Conservation (phyloP, 169 alveolate species). For the Eimeria falciformis region DNA sequence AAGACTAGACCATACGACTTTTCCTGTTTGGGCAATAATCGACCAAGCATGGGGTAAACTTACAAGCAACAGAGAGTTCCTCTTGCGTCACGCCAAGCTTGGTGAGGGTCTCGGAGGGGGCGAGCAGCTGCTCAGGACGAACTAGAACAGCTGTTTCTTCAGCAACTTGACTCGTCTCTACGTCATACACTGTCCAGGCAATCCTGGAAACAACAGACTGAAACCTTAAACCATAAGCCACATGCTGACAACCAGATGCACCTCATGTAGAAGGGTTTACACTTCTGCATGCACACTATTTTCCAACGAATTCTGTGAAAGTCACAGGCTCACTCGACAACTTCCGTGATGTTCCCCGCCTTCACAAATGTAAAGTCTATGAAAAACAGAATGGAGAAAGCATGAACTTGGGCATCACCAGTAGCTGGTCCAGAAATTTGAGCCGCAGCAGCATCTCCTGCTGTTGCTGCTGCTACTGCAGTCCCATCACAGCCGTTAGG, state of each 20-base stretch:
- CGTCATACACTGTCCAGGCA: constrained; percentile 52
- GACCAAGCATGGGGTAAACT: background rate
- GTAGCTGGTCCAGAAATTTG: constrained; percentile 43
- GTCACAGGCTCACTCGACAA: constrained; percentile 38
- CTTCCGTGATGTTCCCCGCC: constrained; percentile 68
- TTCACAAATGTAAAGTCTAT: constrained; percentile 45
- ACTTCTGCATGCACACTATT: background rate
- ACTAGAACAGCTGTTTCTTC: constrained; percentile 46
- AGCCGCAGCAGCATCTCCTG: constrained; percentile 63
- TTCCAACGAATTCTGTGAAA: too few relatives aligned
- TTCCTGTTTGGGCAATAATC: too few relatives aligned
- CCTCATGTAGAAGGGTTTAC: background rate
- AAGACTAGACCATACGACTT: too few relatives aligned
- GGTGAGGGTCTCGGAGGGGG: constrained; percentile 50
- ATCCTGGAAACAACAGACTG: constrained; percentile 29
- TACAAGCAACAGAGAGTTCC: constrained; percentile 58
- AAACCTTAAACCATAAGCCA: background rate
- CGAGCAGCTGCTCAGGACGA: constrained; percentile 62
- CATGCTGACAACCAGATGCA: background rate
- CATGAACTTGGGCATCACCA: constrained; percentile 16
- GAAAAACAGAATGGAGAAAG: constrained; percentile 28
- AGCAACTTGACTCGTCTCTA: constrained; percentile 36
- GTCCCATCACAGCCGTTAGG: background rate
- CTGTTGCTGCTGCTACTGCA: constrained; percentile 56
- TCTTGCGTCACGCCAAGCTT: constrained; percentile 59